Percentiles rank a stretch among this genome's conserved stretches.
Evolutionary conservation across 306 rosid genomes (phyloP).

Genomic region (Quercus bicolor): DNA sequence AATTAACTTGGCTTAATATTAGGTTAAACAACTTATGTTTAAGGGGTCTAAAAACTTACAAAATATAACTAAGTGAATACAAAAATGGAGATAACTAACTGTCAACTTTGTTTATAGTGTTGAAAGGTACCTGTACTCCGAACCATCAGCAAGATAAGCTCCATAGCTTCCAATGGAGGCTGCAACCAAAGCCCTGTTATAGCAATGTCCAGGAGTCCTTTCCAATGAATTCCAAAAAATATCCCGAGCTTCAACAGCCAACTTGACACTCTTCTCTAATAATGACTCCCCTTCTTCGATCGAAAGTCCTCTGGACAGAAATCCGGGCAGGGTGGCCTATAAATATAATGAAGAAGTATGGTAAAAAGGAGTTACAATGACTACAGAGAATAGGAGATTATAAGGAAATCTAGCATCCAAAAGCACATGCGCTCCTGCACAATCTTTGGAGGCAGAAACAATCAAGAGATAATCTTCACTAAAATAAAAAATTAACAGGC

Average conservation of each 20-base stretch:
- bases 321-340: slow-evolving; percentile 81
- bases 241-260: slow-evolving; percentile 81
- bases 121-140: slow-evolving; percentile 66
- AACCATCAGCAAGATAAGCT: slow-evolving; percentile 96
- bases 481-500: neutral
- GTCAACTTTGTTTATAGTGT: neutral
- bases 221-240: slow-evolving; percentile 59
- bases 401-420: neutral
- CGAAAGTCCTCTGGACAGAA: slow-evolving; percentile 66
- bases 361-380: neutral
- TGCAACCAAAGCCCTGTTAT: slow-evolving; percentile 68
- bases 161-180: slow-evolving; percentile 97
- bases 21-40: too few relatives aligned
- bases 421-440: neutral
- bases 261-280: slow-evolving; percentile 61
- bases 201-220: slow-evolving; percentile 37
- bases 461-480: neutral
- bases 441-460: neutral
- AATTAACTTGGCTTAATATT: too few relatives aligned
- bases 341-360: neutral
- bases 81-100: neutral
- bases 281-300: slow-evolving; percentile 61
- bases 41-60: too few relatives aligned
- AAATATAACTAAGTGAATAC: neutral
- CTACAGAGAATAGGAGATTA: neutral